Base-by-base conservation (phyloP, 2,329 filamentous ascomycete species). In the Penicillium sp. region DNA sequence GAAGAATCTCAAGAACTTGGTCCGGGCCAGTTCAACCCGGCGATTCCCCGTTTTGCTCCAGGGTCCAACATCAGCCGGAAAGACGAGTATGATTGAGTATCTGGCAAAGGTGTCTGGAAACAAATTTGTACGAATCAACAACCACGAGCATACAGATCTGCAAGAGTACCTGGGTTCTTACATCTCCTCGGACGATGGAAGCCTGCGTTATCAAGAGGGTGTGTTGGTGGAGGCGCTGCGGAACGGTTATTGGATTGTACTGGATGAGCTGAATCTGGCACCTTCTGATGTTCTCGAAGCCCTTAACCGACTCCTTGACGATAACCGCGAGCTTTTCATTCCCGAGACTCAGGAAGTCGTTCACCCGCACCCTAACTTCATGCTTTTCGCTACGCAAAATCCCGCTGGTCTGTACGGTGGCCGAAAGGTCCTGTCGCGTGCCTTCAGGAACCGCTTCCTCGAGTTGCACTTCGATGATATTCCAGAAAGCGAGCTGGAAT, bases 51-150 rank as follows among this genome's bases (percentile, higher is more conserved):
- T 99, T 48, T 81, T 99, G 10, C 89, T 99, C 21, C 94, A 99
- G 74, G 94, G 94, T 4, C 94, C 95, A 13, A 99, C 94, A 0
- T 99, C 95, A 5, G 90, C 93, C 13, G 94, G 94, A 62, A 99
- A 99, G 76, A 99, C 94, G 0, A 97, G 93, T 75, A 99, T 99
- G 94, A 96, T 99, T 41, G 93, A 97, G 75, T 97, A 96, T 71
- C 82, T 99, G 38, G 93, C 95, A n/a, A 94, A 96, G 69, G 89
- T 90, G 54, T 97, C 92, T 31, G 94, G 95, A 4, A 96, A 99
- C 72, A 94, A 90, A 69, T 99, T 97, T 70, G 92, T 99, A 43
- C 87, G 94, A 59, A 99, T 99, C 80, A 99, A 99, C 77, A 99
- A 99, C 66, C 94, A 99, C 75, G 95, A 99, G 71, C 94, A 99